Evolutionary conservation across 345 rosid species (phyloP).

Genomic region (Noccaea bulbosa): DNA sequence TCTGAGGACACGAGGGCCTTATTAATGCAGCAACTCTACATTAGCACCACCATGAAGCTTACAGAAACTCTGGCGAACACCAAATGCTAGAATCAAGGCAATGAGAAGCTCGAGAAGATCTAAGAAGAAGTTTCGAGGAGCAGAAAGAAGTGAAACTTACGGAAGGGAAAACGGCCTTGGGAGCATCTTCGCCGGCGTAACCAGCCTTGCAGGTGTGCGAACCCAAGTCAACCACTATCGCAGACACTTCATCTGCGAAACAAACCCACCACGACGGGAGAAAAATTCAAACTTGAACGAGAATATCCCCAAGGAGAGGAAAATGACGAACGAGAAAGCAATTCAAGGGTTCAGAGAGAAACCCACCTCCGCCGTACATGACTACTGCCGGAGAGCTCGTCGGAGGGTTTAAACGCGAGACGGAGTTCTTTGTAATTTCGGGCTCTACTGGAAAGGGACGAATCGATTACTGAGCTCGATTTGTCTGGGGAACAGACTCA

Average conservation of each 20-base stretch:
- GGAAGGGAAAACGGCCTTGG: conserved; percentile 98
- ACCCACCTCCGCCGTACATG: conserved; percentile 99
- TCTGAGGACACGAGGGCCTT: conserved; percentile 1
- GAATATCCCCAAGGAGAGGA: background rate
- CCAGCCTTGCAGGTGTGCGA: conserved; percentile 99
- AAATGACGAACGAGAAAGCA: background rate
- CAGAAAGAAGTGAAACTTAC: conserved; percentile 48
- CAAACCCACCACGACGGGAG: conserved; percentile 30
- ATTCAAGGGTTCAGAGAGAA: conserved; percentile 7
- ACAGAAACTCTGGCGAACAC: conserved; percentile 19
- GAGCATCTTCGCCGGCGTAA: conserved; percentile 99
- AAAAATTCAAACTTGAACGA: conserved; percentile 20
- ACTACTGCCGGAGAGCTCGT: conserved; percentile 40
- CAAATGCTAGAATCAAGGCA: conserved; percentile 20
- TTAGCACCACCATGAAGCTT: conserved; percentile 19
- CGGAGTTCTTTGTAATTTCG: conserved; percentile 4
- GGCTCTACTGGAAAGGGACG: conserved; percentile 13
- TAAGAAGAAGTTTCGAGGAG: conserved; percentile 47
- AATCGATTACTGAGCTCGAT: conserved; percentile 10
- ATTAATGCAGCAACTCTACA: conserved; percentile 3
- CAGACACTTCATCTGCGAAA: conserved; percentile 92
- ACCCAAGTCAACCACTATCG: conserved; percentile 97
- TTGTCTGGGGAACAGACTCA: background rate
- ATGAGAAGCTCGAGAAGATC: background rate
- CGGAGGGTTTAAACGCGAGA: conserved; percentile 29